phyloP scores from a whole-genome alignment of 352 stramenopile genomes.

The Peronospora belbahrii region DNA sequence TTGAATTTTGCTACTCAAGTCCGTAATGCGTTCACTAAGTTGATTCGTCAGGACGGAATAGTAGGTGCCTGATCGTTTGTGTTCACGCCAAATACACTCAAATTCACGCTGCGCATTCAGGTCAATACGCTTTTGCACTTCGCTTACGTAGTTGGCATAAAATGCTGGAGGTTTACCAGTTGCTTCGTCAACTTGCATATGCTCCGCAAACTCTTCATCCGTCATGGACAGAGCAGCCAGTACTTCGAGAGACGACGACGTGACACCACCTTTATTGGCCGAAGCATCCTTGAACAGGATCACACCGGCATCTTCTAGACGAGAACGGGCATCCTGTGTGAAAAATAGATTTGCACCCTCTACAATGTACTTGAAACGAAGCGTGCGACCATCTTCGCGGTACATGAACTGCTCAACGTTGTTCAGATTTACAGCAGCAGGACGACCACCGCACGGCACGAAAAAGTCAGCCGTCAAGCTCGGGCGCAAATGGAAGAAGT shows the following conservation, averaged over 20 bases:
- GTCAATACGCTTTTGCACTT: conserved; percentile 76
- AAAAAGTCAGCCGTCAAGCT: conserved; percentile 93
- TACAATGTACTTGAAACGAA: conserved; percentile 93
- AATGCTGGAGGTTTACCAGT: conserved; percentile 53
- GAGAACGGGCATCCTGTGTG: conserved; percentile 90
- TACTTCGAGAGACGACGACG: conserved; percentile 72
- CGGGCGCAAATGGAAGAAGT: conserved; percentile 94
- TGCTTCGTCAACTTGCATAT: conserved; percentile 70
- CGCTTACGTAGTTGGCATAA: conserved; percentile 70
- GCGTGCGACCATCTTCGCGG: conserved; percentile 56
- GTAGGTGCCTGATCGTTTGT: conserved; percentile 59
- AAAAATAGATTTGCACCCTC: conserved; percentile 98
- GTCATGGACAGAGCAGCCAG: conserved; percentile 62
- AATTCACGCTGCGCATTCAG: conserved; percentile 74
- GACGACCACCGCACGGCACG: conserved; percentile 92
- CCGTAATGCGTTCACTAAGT: conserved; percentile 72
- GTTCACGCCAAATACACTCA: conserved; percentile 78
- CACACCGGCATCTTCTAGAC: conserved; percentile 92
- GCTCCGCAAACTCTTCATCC: conserved; percentile 69
- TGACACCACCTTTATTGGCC: conserved; percentile 82
- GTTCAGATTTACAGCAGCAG: conserved; percentile 92
- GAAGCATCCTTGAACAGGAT: conserved; percentile 97
- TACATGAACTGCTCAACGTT: conserved; percentile 92
- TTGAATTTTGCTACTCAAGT: conserved; percentile 76
- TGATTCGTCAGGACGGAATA: conserved; percentile 72